phyloP scores from a whole-genome alignment of 139 green algal species.

The Chlorokybus atmophyticus region DNA sequence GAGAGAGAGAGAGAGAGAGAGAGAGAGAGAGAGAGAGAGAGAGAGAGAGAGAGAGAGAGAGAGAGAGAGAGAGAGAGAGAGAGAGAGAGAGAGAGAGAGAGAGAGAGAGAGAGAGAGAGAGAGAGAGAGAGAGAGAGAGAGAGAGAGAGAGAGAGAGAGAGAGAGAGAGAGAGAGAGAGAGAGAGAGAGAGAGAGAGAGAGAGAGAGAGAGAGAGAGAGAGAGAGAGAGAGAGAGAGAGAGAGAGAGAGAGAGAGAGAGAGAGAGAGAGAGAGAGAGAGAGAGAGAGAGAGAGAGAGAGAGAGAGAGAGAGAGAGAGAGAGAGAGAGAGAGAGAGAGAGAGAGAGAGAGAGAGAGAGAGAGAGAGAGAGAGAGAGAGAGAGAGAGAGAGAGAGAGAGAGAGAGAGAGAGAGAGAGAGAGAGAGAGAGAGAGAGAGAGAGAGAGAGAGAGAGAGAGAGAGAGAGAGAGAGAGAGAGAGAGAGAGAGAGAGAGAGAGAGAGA shows the following conservation, averaged over 20 bases:
- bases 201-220: slow-evolving; percentile 3
- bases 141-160: slow-evolving; percentile 3
- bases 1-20: slow-evolving; percentile 3
- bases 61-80: slow-evolving; percentile 1
- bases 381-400: slow-evolving; percentile 3
- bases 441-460: slow-evolving; percentile 3
- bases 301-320: slow-evolving; percentile 1
- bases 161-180: slow-evolving; percentile 3
- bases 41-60: neutral
- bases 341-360: slow-evolving; percentile 3
- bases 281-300: slow-evolving; percentile 3
- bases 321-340: slow-evolving; percentile 3
- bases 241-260: slow-evolving; percentile 1
- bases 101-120: slow-evolving; percentile 3
- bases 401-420: slow-evolving; percentile 1
- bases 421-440: slow-evolving; percentile 3
- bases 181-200: slow-evolving; percentile 3
- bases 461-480: slow-evolving; percentile 3
- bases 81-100: slow-evolving; percentile 3
- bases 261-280: slow-evolving; percentile 1
- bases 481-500: slow-evolving; percentile 3
- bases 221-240: slow-evolving; percentile 3
- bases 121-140: slow-evolving; percentile 3
- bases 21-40: slow-evolving; percentile 3
- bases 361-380: slow-evolving; percentile 1